Conservation (phyloP, 2,329 filamentous ascomycete genomes). For the Penicillium sp. region DNA sequence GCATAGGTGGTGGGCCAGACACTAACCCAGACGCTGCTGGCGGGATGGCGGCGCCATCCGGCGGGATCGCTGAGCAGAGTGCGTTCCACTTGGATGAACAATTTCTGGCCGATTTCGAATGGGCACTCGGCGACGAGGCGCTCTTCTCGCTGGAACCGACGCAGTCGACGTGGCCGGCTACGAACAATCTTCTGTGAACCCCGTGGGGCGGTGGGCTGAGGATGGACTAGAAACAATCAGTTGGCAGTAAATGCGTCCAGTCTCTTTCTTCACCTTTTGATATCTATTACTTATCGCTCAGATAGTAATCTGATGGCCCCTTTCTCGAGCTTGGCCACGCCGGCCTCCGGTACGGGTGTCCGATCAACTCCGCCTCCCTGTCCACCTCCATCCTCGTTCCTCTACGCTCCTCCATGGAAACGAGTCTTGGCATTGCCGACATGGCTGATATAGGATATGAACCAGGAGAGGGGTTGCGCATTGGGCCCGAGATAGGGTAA, state of each 20-base stretch:
- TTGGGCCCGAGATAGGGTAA: background rate
- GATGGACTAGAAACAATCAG: background rate
- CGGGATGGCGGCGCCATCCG: background rate
- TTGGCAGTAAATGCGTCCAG: background rate
- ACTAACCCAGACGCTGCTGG: slow-evolving; percentile 8
- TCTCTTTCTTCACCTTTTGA: background rate
- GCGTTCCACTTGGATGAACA: slow-evolving; percentile 37
- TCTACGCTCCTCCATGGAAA: background rate
- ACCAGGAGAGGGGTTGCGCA: background rate
- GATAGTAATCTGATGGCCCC: background rate
- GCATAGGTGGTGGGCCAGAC: slow-evolving; percentile 7
- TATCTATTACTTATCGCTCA: background rate
- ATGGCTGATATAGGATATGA: background rate
- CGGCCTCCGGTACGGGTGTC: background rate
- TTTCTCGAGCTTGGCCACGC: background rate
- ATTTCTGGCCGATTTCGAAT: slow-evolving; percentile 44
- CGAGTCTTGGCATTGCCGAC: background rate
- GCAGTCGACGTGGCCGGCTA: slow-evolving; percentile 23
- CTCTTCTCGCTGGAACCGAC: slow-evolving; percentile 32
- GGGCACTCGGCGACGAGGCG: slow-evolving; percentile 37
- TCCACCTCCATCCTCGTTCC: background rate
- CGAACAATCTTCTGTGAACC: slow-evolving; percentile 18
- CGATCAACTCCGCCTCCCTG: background rate
- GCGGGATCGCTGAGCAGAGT: slow-evolving; percentile 20
- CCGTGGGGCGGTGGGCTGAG: too few relatives aligned